Base-by-base conservation (phyloP, 2,329 filamentous ascomycete species). In the Phoma sp. region DNA sequence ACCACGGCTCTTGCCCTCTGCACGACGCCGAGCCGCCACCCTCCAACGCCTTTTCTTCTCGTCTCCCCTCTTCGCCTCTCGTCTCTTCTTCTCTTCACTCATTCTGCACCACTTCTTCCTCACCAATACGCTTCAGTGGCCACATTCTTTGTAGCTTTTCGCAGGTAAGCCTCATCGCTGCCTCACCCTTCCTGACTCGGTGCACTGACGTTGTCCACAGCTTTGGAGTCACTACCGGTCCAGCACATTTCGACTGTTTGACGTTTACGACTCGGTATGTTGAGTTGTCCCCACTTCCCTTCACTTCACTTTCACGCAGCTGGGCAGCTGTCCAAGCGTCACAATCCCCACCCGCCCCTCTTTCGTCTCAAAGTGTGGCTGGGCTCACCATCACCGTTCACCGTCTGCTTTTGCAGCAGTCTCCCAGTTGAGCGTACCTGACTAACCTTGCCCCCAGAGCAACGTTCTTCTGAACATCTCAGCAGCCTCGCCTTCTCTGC, bases 91-190 rank as follows among this genome's bases (percentile, higher is more conserved):
- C 57, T 62, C 60, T 65, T 63, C 61, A 65, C 69, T 68, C 63
- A 67, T 68, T 69, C 58, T 61, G 67, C 61, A 68, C 65, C 70
- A 74, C 72, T 72, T 71, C 72, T 71, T 73, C 69, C 67, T 73
- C 69, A 72, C 72, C 64, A 74, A 56, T 74, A 74, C 72, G 69
- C 70, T 72, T 76, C 73, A 75, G 73, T 75, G 74, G 69, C 72
- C 73, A 74, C 74, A 76, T 76, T 76, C 74, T 76, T 76, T 75
- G 73, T 75, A 76, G 74, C 74, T 75, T 75, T 76, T 70, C 71
- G 67, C 70, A 73, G 72, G 72, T 75, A 59, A 60, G 72, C 36
- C 48, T 48, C 48, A 24, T 17, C 17, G 31, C 25, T 37, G 32
- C 38, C 52, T 37, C 37, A 53, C 31, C 21, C 27, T 27, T 50